These are phyloP conservation scores for Dryadomyces sulphureus DNA, from an alignment of 2,329 filamentous ascomycete genomes.

Conservation along the genomic window DNA sequence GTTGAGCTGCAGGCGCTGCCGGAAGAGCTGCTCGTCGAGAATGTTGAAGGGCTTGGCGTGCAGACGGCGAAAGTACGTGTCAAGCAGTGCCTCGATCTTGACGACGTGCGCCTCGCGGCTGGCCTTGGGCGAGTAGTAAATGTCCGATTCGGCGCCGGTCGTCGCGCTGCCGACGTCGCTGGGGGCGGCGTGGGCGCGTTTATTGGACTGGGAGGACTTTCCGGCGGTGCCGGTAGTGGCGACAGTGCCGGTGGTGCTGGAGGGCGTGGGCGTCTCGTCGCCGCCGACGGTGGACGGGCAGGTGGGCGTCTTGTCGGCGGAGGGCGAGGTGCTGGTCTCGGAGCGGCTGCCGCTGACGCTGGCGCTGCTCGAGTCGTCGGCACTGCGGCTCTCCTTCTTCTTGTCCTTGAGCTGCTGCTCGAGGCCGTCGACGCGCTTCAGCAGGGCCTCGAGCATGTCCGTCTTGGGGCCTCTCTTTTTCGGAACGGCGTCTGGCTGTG, in stretches of 20 bases:
- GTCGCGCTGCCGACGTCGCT: background rate
- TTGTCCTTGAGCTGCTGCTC: slow-evolving; percentile 66
- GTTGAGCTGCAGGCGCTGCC: slow-evolving; percentile 55
- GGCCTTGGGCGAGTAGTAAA: background rate
- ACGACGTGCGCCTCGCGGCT: slow-evolving; percentile 27
- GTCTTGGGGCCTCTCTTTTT: slow-evolving; percentile 87
- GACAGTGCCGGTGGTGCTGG: background rate
- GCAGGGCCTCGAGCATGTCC: slow-evolving; percentile 68
- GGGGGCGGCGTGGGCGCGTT: background rate
- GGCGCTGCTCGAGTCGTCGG: slow-evolving; percentile 3
- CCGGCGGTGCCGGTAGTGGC: too few relatives aligned
- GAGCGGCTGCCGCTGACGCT: slow-evolving; percentile 4
- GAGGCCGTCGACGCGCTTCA: slow-evolving; percentile 74
- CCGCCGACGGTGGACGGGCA: slow-evolving; percentile 4
- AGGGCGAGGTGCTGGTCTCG: background rate
- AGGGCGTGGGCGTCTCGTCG: background rate
- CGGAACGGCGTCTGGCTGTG: slow-evolving; percentile 57
- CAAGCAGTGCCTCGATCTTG: slow-evolving; percentile 49
- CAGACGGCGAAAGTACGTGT: slow-evolving; percentile 66
- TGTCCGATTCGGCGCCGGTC: background rate
- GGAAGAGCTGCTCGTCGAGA: slow-evolving; percentile 59
- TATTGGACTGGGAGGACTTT: background rate
- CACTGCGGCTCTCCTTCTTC: slow-evolving; percentile 23
- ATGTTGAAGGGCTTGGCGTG: slow-evolving; percentile 75
- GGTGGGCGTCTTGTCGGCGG: slow-evolving; percentile 8